Evolutionary conservation across 208 protist genomes (phyloP), one percentile per base, ranked within the genome.

Genomic region (Trypanosoma scelopori): DNA sequence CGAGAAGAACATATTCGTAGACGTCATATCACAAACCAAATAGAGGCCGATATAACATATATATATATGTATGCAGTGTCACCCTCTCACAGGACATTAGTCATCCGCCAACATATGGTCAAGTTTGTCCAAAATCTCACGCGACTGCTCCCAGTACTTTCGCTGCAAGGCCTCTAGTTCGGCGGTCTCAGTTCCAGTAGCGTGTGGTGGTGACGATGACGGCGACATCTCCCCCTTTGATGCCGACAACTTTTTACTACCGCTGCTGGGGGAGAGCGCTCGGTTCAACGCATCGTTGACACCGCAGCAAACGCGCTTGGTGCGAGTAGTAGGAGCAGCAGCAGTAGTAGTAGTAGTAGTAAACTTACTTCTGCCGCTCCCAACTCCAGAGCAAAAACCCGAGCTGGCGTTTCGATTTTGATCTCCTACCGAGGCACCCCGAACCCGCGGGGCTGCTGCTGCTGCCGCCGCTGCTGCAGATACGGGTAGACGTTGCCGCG

Each of bases 61-160:
- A 9, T 37, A 37, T 9, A 9, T 37, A 37, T 56, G 48, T 25
- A 45, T 1, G 23, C 35, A 15, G 32, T 41, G 30, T 18, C 35
- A 52, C 39, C 5, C 41, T 16, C 20, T 46, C 1, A 42, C 5
- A 1, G 2, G 9, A 16, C 30, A 20, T 53, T 20, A 68, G n/a
- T 71, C 63, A 16, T 62, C 59, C 46, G 30, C 27, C n/a, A 85
- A 56, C 65, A 85, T 77, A 5, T 50, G 37, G 27, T 85, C 72
- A 35, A 85, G 66, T 39, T 85, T 75, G n/a, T 73, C 32, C 12
- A 85, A 65, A 45, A 85, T 75, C 7, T 63, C 55, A 37, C 71
- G 59, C 30, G 76, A 85, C 55, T 79, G 75, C 32, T 64, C 52
- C 71, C 71, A 80, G 69, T 82, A 85, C 28, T 48, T 55, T 43